A percentile compares a stretch with the other conserved stretches of the same genome.
Evolutionary conservation across 108 stramenopile genomes (phyloP).

Genomic region (Chaetoceros tenuissimus): DNA sequence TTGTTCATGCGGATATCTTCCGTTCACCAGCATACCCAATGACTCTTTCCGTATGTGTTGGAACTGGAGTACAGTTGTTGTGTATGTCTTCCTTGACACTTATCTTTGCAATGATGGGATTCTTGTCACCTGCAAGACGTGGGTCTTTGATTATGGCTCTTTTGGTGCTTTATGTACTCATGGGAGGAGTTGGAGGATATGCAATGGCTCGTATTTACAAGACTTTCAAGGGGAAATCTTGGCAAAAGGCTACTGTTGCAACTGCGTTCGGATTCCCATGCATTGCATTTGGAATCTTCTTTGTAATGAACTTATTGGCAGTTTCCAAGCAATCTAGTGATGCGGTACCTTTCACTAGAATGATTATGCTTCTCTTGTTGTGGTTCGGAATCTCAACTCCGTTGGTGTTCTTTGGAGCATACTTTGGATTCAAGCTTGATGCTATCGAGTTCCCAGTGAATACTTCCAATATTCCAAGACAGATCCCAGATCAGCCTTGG

Average conservation of each 20-base stretch:
- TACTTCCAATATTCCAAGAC: slow-evolving; percentile 84
- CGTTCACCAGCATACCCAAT: slow-evolving; percentile 87
- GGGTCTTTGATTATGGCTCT: slow-evolving; percentile 95
- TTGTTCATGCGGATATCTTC: slow-evolving; percentile 97
- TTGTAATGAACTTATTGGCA: slow-evolving; percentile 81
- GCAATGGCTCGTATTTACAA: slow-evolving; percentile 93
- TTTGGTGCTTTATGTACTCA: slow-evolving; percentile 90
- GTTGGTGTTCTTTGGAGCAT: slow-evolving; percentile 93
- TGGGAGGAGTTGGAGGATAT: slow-evolving; percentile 92
- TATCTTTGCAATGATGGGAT: slow-evolving; percentile 91
- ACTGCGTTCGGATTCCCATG: slow-evolving; percentile 92
- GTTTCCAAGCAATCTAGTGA: slow-evolving; percentile 65
- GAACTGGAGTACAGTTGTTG: slow-evolving; percentile 87
- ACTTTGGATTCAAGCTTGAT: slow-evolving; percentile 95
- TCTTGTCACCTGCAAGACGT: slow-evolving; percentile 92
- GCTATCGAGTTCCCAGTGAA: slow-evolving; percentile 91
- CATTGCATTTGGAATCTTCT: slow-evolving; percentile 75
- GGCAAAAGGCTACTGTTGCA: slow-evolving; percentile 88
- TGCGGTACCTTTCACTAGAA: slow-evolving; percentile 90
- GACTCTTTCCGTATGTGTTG: slow-evolving; percentile 77
- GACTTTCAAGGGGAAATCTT: slow-evolving; percentile 92
- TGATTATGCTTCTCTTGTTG: slow-evolving; percentile 81
- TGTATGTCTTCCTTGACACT: slow-evolving; percentile 85
- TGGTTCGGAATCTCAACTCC: slow-evolving; percentile 97
- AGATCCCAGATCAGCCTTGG: slow-evolving; percentile 94